Evolutionary conservation across 2,329 filamentous ascomycete species (phyloP).

Genomic region (Nothopassalora personata): DNA sequence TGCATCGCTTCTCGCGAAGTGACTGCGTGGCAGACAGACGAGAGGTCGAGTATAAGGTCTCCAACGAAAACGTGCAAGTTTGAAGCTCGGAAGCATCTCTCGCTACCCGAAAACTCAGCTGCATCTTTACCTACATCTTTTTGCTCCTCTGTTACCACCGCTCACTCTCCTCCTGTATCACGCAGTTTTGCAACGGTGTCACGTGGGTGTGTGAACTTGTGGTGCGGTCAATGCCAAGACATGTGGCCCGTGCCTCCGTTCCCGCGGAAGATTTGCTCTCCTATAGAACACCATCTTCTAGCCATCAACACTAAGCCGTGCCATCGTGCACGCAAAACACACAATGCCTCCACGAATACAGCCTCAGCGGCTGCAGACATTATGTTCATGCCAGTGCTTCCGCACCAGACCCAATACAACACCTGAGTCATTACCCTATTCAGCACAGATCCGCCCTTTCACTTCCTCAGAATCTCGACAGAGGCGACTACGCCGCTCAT

Average conservation of each 20-base stretch:
- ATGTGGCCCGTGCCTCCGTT: not conserved
- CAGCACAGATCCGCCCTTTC: not conserved
- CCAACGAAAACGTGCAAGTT: no score
- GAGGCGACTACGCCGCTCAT: slow-evolving; percentile 13
- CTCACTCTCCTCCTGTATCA: not conserved
- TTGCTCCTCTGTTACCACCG: not conserved
- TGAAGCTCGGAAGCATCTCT: no score
- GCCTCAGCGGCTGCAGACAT: slow-evolving; percentile 17
- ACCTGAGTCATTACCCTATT: not conserved
- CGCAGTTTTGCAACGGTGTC: not conserved
- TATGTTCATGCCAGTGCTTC: slow-evolving; percentile 24
- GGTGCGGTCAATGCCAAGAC: not conserved
- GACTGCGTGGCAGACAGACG: no score
- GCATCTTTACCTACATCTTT: not conserved
- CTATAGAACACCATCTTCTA: not conserved
- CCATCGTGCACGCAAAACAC: not conserved
- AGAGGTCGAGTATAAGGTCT: no score
- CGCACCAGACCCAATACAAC: slow-evolving; percentile 19
- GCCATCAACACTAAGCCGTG: not conserved
- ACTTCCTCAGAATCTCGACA: slow-evolving; percentile 3
- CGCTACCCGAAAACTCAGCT: not conserved
- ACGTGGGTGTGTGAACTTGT: not conserved
- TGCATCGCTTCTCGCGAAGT: no score
- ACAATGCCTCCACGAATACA: slow-evolving; percentile 30
- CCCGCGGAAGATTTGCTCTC: not conserved